These are phyloP conservation scores for Russula griseocarnosa DNA, from an alignment of 768 basidiomycete genomes.

Conservation along the genomic window DNA sequence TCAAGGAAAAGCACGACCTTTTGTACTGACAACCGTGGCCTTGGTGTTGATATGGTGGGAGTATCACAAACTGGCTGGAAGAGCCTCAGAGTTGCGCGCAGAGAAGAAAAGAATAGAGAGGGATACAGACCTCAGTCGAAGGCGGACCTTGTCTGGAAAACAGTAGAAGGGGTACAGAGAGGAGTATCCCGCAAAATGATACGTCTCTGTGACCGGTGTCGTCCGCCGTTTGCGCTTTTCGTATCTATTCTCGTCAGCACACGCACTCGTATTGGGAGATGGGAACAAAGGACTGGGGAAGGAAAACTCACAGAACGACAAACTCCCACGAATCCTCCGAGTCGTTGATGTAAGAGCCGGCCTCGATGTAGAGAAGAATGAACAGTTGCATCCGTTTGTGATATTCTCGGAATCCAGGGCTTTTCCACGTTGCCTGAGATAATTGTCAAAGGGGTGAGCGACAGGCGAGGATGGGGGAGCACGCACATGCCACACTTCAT, in stretches of 20 bases:
- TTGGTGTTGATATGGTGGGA: conserved; percentile 83
- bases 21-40: conserved; percentile 80
- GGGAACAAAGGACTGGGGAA: background rate
- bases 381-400: conserved; percentile 93
- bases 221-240: conserved; percentile 71
- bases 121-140: conserved; percentile 71
- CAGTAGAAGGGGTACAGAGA: conserved; percentile 94
- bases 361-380: conserved; percentile 92
- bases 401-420: conserved; percentile 85
- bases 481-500: conserved; percentile 88
- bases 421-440: conserved; percentile 71
- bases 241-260: conserved; percentile 48
- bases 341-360: conserved; percentile 90
- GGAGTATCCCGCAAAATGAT: conserved; percentile 94
- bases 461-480: conserved; percentile 5
- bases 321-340: conserved; percentile 96
- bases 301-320: conserved; percentile 60
- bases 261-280: background rate
- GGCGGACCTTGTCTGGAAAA: conserved; percentile 84
- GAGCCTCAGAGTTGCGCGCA: background rate
- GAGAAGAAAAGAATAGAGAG: background rate
- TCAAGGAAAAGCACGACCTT: background rate
- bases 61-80: conserved; percentile 85
- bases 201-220: conserved; percentile 50
- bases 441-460: background rate